Evolutionary conservation across 441 rosid genomes (phyloP).

Genomic region (Biscutella auriculata): DNA sequence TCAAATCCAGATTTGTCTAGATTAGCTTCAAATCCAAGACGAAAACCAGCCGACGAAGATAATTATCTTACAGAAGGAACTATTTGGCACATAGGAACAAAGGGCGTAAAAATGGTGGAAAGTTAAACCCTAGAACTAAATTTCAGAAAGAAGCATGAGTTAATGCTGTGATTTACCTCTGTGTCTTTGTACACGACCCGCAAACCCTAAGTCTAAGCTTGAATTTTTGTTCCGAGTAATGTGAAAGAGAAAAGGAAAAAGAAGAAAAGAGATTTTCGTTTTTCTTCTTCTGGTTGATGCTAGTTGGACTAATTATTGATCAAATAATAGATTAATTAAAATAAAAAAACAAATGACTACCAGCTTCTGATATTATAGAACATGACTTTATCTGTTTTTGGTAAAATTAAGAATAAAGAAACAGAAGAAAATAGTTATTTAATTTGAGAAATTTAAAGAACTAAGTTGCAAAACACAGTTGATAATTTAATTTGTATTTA

Average conservation of each 20-base stretch:
- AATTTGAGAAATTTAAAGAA: not conserved
- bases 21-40: not conserved
- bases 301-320: constrained; percentile 14
- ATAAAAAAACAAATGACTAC: not conserved
- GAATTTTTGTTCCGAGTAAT: constrained; percentile 1
- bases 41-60: not conserved
- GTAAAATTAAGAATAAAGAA: constrained; percentile 23
- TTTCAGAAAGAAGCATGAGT: not conserved
- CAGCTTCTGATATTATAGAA: constrained; percentile 10
- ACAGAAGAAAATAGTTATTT: not conserved
- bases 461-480: not conserved
- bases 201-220: constrained; percentile 23
- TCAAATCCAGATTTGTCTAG: not conserved
- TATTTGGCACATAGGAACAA: not conserved
- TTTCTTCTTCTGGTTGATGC: constrained; percentile 13
- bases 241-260: not conserved
- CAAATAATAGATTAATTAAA: not conserved
- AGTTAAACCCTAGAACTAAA: not conserved
- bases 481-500: not conserved
- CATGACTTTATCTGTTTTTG: constrained; percentile 29
- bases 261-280: not conserved
- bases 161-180: constrained; percentile 13
- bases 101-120: not conserved
- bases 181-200: constrained; percentile 12
- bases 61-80: not conserved